Conservation (phyloP, 208 protist species). For the Novymonas esmeraldas region DNA sequence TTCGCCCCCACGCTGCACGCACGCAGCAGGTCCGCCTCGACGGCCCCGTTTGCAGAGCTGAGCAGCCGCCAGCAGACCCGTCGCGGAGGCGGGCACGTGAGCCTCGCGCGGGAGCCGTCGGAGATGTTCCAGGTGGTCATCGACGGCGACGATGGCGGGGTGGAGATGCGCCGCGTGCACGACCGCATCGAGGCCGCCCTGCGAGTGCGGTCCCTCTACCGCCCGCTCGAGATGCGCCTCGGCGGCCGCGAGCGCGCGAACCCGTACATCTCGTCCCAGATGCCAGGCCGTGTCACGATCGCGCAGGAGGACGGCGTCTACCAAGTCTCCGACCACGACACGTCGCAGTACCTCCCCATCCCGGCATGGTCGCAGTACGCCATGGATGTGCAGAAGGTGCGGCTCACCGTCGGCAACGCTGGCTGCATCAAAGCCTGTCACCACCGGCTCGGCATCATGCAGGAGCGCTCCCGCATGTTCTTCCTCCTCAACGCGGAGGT, state of each 20-base stretch:
- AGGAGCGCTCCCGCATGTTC: constrained; percentile 92
- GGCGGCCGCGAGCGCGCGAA: constrained; percentile 14
- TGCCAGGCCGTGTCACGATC: constrained; percentile 47
- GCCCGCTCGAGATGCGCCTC: constrained; percentile 6
- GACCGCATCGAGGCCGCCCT: constrained; percentile 80
- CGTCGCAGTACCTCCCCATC: constrained; percentile 35
- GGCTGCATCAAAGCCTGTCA: constrained; percentile 76
- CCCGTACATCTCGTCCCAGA: constrained; percentile 20
- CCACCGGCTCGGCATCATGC: constrained; percentile 91
- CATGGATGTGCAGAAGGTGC: constrained; percentile 70
- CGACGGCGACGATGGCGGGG: constrained; percentile 89
- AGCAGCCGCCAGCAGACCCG: neutral
- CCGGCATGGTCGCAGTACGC: constrained; percentile 72
- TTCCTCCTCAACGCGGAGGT: constrained; percentile 90
- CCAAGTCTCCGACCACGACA: constrained; percentile 59
- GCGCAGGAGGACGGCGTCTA: constrained; percentile 68
- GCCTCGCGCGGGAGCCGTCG: constrained; percentile 31
- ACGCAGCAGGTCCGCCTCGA: neutral
- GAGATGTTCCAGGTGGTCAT: constrained; percentile 90
- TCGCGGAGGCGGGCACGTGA: neutral
- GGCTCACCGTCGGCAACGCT: constrained; percentile 75
- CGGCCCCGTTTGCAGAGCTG: neutral
- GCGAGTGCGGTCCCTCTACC: constrained; percentile 68
- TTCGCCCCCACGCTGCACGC: neutral
- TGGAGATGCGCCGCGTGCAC: constrained; percentile 86